phyloP scores from a whole-genome alignment of 1,284 basidiomycete species.

The Moesziomyces aphidis region DNA sequence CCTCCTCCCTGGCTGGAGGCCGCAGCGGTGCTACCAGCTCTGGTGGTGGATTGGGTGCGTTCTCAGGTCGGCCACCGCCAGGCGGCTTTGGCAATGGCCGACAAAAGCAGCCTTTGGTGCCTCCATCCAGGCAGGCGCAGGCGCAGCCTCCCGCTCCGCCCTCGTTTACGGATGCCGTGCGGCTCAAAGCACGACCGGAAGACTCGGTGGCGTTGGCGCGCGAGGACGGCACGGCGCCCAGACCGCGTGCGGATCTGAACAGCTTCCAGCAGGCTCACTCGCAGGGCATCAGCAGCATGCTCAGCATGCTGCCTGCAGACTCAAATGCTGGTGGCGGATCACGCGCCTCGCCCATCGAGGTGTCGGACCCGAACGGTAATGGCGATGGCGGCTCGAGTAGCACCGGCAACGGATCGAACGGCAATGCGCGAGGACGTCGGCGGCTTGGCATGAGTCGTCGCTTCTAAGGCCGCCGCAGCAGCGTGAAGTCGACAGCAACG shows the following conservation, averaged over 20 bases:
- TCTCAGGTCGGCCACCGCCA: background rate
- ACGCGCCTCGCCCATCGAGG: slow-evolving; percentile 27
- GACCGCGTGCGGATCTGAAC: slow-evolving; percentile 41
- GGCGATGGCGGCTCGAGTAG: too few species aligned
- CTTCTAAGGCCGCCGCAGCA: slow-evolving; percentile 2
- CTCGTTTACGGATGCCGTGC: slow-evolving; percentile 39
- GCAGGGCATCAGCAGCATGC: slow-evolving; percentile 22
- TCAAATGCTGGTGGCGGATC: slow-evolving; percentile 6
- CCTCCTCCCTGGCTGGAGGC: slow-evolving; percentile 25
- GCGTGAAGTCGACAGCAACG: too few species aligned
- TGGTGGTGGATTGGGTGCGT: slow-evolving; percentile 7
- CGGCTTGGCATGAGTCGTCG: slow-evolving; percentile 36
- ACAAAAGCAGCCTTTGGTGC: slow-evolving; percentile 28
- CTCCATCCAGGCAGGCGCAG: slow-evolving; percentile 28
- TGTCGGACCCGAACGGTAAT: slow-evolving; percentile 3
- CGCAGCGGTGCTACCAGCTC: background rate
- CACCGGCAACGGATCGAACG: background rate
- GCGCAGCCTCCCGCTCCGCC: slow-evolving; percentile 17
- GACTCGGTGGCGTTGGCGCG: slow-evolving; percentile 31
- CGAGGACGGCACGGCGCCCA: slow-evolving; percentile 25
- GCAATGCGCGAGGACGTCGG: slow-evolving; percentile 9
- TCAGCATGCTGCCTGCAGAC: slow-evolving; percentile 24
- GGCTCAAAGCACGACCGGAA: slow-evolving; percentile 34
- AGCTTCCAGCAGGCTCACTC: slow-evolving; percentile 50
- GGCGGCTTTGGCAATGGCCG: slow-evolving; percentile 1